These are phyloP conservation scores for Paraphoma chrysanthemicola DNA, from an alignment of 2,329 filamentous ascomycete genomes.

Conservation along the genomic window DNA sequence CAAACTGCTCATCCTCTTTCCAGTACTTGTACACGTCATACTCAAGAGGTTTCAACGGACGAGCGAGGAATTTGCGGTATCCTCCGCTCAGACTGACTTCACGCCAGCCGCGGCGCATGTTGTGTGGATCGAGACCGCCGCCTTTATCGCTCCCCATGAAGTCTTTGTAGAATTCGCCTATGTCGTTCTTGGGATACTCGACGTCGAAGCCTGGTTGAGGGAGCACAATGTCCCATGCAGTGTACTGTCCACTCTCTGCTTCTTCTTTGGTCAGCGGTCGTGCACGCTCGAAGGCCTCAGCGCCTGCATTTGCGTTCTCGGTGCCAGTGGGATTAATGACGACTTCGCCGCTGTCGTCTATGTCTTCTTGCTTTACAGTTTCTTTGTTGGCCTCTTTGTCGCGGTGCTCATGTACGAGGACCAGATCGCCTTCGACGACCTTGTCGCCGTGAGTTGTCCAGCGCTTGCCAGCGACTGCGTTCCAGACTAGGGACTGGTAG, in stretches of 20 bases:
- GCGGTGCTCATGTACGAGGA: conserved; percentile 69
- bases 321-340: conserved; percentile 67
- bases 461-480: conserved; percentile 79
- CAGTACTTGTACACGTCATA: conserved; percentile 75
- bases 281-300: conserved; percentile 71
- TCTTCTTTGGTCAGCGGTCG: conserved; percentile 79
- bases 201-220: conserved; percentile 93
- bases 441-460: conserved; percentile 76
- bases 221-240: conserved; percentile 86
- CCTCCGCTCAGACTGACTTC: conserved; percentile 88
- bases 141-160: conserved; percentile 86
- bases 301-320: conserved; percentile 61
- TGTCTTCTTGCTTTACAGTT: conserved; percentile 33
- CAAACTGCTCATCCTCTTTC: conserved; percentile 80
- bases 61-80: conserved; percentile 84
- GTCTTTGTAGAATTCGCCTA: conserved; percentile 81
- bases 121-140: conserved; percentile 78
- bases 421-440: conserved; percentile 85
- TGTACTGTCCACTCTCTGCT: conserved; percentile 75
- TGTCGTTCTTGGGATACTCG: conserved; percentile 81
- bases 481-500: conserved; percentile 96
- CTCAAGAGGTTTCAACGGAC: conserved; percentile 68
- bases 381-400: conserved; percentile 51
- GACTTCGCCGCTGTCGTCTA: conserved; percentile 69
- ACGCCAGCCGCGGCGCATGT: conserved; percentile 85